Conservation (phyloP, 129 eudicot genomes). For the Saposhnikovia divaricata region DNA sequence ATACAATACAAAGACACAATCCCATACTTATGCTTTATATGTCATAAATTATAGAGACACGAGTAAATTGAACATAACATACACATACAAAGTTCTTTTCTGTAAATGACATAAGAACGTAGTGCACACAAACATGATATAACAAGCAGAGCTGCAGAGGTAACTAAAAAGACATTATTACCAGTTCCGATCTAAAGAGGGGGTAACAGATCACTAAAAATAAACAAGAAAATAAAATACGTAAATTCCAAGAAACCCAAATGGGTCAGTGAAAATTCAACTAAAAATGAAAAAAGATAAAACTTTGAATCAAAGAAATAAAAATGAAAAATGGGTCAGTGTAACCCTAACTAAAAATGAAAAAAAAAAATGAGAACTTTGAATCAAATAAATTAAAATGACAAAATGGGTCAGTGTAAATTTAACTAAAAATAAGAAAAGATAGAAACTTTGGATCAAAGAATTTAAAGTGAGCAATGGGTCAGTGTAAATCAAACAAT, state of each 20-base stretch:
- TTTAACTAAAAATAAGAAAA: neutral
- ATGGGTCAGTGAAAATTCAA: neutral
- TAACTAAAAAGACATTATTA: neutral
- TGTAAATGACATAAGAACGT: neutral
- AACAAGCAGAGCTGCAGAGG: neutral
- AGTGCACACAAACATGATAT: neutral
- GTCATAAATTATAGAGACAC: neutral
- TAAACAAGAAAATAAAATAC: neutral
- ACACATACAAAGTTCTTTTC: slow-evolving; percentile 1
- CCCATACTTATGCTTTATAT: neutral
- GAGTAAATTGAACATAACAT: neutral
- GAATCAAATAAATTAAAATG: neutral
- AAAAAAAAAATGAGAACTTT: neutral
- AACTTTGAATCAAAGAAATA: neutral
- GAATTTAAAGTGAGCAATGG: neutral
- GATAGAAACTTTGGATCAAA: neutral
- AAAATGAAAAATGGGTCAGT: neutral
- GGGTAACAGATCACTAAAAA: neutral
- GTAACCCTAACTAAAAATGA: neutral
- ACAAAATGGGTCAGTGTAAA: neutral
- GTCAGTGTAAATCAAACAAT: neutral
- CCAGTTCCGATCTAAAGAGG: slow-evolving; percentile 4
- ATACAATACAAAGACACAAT: neutral
- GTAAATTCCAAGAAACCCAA: neutral
- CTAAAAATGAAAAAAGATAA: neutral